Base-by-base conservation (phyloP, 2,329 filamentous ascomycete genomes). In the Aspergillus intermedius region DNA sequence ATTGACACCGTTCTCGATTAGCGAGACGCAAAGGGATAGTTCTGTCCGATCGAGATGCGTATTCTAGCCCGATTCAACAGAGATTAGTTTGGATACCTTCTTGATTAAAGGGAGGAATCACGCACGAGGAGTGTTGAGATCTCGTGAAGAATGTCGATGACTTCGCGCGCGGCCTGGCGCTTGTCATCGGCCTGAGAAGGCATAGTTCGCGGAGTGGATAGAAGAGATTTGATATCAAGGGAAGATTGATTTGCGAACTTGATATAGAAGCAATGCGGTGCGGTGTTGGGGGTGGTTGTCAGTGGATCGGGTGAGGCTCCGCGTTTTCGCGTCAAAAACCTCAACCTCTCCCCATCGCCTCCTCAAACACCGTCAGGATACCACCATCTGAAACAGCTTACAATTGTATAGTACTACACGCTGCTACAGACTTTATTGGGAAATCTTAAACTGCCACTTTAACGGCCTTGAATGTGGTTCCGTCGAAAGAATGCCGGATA, bases 1-100 rank as follows among this genome's bases (percentile, higher is more conserved):
- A 64, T 95, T 95, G 25, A 97, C 89, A 12, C 93, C 93, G 64
- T 95, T 95, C 71, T 98, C 93, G 59, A 98, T 94, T 69, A 98
- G 80, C 47, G 90, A 95, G 51, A 97, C 91, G 70, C 93, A 98
- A 54, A 96, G 88, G 3, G 91, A 95, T 15, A 98, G 77, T 17
- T 91, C 90, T 47, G 90, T 86, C 28, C 91, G 84, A 69, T 96
- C 91, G 42, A 98, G 83, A 55, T 95, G 82, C 53, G 91, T 95
- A 72, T 97, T 96, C 91, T 97, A 35, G n/a, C 8, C 13, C 13
- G 5, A 37, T 10, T 28, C 10, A 5, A 39, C 28, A 9, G 4
- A 12, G 5, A 42, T 40, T 47, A 28, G 53, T 42, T 39, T 28
- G 13, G 7, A 49, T 30, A 15, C 6, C 15, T 15, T 21, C 4